phyloP scores from a whole-genome alignment of 1,284 basidiomycete genomes.

The Exobasidium cylindrosporum region DNA sequence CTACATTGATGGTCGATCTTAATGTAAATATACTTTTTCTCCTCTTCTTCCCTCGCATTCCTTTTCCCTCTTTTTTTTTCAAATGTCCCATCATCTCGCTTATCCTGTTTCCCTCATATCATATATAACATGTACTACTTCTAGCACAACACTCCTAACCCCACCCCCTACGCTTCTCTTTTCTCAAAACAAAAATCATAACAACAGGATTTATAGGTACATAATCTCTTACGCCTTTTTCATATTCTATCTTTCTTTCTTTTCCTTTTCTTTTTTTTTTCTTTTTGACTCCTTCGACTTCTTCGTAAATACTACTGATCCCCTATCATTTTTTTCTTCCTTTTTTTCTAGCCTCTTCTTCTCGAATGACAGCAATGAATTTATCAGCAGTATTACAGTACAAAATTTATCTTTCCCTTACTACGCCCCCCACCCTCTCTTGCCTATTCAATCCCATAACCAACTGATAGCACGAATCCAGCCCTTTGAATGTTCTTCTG shows the following conservation, averaged over 20 bases:
- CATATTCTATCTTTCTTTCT: constrained; percentile 4
- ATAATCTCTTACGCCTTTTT: too few species aligned
- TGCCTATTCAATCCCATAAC: neutral
- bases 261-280: neutral
- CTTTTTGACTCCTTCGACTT: constrained; percentile 4
- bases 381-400: too few species aligned
- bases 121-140: too few species aligned
- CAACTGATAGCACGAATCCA: neutral
- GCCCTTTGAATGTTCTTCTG: neutral
- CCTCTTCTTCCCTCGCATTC: neutral
- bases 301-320: constrained; percentile 10
- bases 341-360: too few species aligned
- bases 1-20: constrained; percentile 4
- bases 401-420: too few species aligned
- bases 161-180: neutral
- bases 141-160: too few species aligned
- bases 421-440: too few species aligned
- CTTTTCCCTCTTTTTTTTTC: neutral
- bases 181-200: too few species aligned
- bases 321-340: too few species aligned
- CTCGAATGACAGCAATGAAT: too few species aligned
- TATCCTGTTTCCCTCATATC: too few species aligned
- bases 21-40: neutral
- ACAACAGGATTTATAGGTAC: constrained; percentile 10
- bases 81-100: too few species aligned